A percentile compares a stretch with the other conserved stretches of the same genome.
Conservation (phyloP, 371 early-diverging fungal species). For the Mortierella sp. region DNA sequence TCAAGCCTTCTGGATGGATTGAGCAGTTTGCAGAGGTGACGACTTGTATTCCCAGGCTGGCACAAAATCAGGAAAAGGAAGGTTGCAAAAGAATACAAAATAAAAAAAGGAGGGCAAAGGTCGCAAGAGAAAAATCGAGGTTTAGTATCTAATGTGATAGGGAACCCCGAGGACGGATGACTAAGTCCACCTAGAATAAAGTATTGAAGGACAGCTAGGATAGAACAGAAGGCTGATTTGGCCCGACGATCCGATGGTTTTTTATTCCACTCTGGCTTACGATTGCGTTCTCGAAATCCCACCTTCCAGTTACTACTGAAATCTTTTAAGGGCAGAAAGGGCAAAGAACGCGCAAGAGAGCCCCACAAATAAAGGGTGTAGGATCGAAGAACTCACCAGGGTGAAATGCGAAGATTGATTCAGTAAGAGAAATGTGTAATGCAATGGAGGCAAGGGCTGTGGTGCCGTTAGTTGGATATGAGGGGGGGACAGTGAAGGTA, state of each 20-base stretch:
- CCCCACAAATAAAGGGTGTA: neutral
- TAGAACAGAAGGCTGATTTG: slow-evolving; percentile 5
- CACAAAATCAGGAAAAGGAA: neutral
- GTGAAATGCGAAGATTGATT: neutral
- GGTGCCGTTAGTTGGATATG: neutral
- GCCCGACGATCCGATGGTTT: neutral
- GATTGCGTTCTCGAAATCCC: slow-evolving; percentile 9
- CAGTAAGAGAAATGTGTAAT: neutral
- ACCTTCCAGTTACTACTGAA: slow-evolving; percentile 17
- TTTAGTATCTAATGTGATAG: slow-evolving; percentile 8
- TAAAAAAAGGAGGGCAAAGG: neutral
- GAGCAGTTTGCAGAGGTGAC: neutral
- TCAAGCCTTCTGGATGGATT: neutral
- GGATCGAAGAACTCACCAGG: neutral
- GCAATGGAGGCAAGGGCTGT: neutral
- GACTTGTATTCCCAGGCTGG: neutral
- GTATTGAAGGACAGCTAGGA: neutral
- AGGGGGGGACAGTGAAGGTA: neutral
- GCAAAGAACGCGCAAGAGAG: neutral
- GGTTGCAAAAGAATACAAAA: neutral
- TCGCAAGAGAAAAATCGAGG: neutral
- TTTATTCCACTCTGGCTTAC: slow-evolving; percentile 10
- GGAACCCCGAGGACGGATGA: slow-evolving; percentile 3
- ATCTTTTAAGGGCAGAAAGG: slow-evolving; percentile 4
- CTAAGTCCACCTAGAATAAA: neutral